A percentile compares a stretch with the other conserved stretches of the same genome.
phyloP scores from a whole-genome alignment of 2,329 filamentous ascomycete genomes.

The Malbranchea zuffiana region DNA sequence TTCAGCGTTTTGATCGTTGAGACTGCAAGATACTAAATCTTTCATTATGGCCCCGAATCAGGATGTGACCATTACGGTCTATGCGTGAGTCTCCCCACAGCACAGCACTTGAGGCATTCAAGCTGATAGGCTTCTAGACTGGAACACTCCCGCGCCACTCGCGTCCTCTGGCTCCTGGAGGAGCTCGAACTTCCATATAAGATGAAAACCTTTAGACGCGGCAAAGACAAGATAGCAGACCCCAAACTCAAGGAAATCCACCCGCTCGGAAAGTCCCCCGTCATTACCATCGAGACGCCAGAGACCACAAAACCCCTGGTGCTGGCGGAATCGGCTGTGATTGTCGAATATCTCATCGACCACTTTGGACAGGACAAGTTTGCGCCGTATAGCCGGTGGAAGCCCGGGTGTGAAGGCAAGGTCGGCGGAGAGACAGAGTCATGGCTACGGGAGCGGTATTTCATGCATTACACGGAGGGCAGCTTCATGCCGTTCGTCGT shows the following conservation, averaged over 20 bases:
- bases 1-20: too few species aligned
- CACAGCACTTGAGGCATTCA: neutral
- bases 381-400: constrained; percentile 35
- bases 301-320: constrained; percentile 43
- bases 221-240: constrained; percentile 53
- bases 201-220: constrained; percentile 66
- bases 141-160: constrained; percentile 68
- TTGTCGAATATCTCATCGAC: constrained; percentile 72
- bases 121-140: constrained; percentile 48
- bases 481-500: constrained; percentile 65
- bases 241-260: constrained; percentile 66
- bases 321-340: constrained; percentile 70
- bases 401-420: constrained; percentile 43
- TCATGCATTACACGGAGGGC: constrained; percentile 77
- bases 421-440: constrained; percentile 49
- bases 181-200: constrained; percentile 71
- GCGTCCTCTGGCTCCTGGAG: constrained; percentile 76
- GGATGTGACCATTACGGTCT: constrained; percentile 48
- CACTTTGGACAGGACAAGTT: constrained; percentile 40
- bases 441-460: constrained; percentile 54
- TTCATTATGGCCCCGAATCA: constrained; percentile 17
- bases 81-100: constrained; percentile 36
- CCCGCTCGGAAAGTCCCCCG: constrained; percentile 75
- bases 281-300: constrained; percentile 53
- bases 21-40: too few species aligned